These are phyloP conservation scores for Digitaria exilis DNA, from an alignment of 202 grass and related monocot genomes.

Conservation along the genomic window DNA sequence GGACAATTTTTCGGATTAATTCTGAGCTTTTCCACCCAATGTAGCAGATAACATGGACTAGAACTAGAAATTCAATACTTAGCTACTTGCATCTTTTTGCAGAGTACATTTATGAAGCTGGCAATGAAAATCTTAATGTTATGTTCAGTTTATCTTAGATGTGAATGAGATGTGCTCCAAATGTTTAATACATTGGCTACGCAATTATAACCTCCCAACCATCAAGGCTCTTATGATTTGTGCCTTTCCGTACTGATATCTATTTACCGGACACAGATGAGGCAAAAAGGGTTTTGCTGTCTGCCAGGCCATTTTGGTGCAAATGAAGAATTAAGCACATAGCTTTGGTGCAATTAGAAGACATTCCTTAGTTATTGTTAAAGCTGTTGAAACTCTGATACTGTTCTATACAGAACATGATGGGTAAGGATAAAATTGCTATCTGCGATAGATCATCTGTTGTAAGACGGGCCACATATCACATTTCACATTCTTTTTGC, in stretches of 20 bases:
- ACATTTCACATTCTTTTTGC: neutral
- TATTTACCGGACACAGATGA: conserved; percentile 48
- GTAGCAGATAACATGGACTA: conserved; percentile 4
- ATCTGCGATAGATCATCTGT: too few species aligned
- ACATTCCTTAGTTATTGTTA: neutral
- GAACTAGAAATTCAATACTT: conserved; percentile 22
- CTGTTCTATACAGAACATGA: neutral
- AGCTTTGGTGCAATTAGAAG: neutral
- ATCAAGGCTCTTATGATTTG: neutral
- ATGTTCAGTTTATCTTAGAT: conserved; percentile 8
- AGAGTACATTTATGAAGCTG: neutral
- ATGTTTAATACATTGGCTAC: neutral
- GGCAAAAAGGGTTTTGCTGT: conserved; percentile 47
- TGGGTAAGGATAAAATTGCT: neutral
- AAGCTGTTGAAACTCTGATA: neutral
- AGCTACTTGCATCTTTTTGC: neutral
- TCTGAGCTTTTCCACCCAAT: neutral
- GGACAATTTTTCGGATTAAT: neutral
- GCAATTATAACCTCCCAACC: neutral
- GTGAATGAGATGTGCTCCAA: neutral
- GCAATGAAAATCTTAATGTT: conserved; percentile 14
- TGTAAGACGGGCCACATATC: neutral
- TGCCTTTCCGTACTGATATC: conserved; percentile 17
- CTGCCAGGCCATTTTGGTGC: conserved; percentile 42
- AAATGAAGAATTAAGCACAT: conserved; percentile 36